phyloP scores from a whole-genome alignment of 768 basidiomycete genomes.

The Tulasnella sp. region DNA sequence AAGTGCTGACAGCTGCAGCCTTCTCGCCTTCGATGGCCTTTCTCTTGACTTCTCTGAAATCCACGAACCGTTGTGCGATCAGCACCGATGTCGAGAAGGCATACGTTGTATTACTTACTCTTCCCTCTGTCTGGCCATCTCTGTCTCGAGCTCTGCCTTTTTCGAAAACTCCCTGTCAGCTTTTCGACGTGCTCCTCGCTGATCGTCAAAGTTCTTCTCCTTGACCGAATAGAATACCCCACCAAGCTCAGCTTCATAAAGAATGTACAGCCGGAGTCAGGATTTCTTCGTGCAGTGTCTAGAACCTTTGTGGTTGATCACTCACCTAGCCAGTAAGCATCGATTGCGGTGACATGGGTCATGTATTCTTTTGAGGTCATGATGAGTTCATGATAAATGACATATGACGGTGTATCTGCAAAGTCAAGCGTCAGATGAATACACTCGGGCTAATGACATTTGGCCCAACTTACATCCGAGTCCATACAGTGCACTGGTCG shows the following conservation, averaged over 20 bases:
- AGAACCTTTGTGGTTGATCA: not conserved
- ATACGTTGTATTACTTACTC: conserved; percentile 40
- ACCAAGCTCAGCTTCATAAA: conserved; percentile 68
- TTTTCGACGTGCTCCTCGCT: conserved; percentile 54
- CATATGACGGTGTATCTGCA: conserved; percentile 87
- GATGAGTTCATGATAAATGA: conserved; percentile 94
- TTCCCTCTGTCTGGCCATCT: conserved; percentile 74
- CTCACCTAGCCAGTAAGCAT: conserved; percentile 93
- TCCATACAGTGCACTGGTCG: conserved; percentile 92
- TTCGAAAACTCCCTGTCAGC: conserved; percentile 87
- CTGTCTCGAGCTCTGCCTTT: conserved; percentile 81
- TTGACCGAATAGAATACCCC: conserved; percentile 96
- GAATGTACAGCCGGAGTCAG: not conserved
- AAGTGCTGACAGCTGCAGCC: conserved; percentile 42
- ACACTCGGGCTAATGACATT: not conserved
- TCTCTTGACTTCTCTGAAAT: conserved; percentile 30
- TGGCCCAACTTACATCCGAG: conserved; percentile 64
- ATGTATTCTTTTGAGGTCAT: conserved; percentile 95
- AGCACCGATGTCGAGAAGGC: not conserved
- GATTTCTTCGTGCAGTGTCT: not conserved
- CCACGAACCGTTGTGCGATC: not conserved
- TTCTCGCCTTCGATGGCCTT: conserved; percentile 52
- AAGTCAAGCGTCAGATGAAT: conserved; percentile 8
- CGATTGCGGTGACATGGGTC: conserved; percentile 97
- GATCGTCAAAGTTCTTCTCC: conserved; percentile 94